phyloP scores from a whole-genome alignment of 2,329 filamentous ascomycete species.

The Penicillium psychrosexuale region DNA sequence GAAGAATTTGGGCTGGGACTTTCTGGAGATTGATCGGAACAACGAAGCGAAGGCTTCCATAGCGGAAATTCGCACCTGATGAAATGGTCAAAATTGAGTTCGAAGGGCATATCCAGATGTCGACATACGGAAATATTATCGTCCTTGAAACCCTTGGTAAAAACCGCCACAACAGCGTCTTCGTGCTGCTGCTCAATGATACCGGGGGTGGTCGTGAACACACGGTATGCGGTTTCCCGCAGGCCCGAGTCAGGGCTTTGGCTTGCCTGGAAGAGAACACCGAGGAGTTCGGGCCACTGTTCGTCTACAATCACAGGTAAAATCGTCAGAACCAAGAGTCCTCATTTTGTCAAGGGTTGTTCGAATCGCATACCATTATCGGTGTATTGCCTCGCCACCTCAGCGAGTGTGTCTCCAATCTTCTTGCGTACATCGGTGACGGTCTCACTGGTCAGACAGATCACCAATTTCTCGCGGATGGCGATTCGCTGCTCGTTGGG shows the following conservation, averaged over 20 bases:
- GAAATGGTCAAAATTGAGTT: slow-evolving; percentile 7
- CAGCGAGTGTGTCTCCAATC: slow-evolving; percentile 94
- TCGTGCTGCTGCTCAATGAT: slow-evolving; percentile 97
- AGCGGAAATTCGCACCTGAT: slow-evolving; percentile 79
- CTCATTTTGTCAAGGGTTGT: not conserved
- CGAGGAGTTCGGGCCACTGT: slow-evolving; percentile 84
- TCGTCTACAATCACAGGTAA: slow-evolving; percentile 56
- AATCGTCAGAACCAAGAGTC: slow-evolving; percentile 7
- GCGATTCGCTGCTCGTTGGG: slow-evolving; percentile 68
- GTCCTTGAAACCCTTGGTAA: slow-evolving; percentile 89
- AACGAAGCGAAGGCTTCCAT: slow-evolving; percentile 97
- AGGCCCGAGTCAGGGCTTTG: slow-evolving; percentile 78
- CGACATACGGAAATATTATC: slow-evolving; percentile 68
- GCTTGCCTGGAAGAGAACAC: slow-evolving; percentile 82
- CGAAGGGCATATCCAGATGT: not conserved
- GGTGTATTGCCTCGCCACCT: slow-evolving; percentile 90
- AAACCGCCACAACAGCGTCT: slow-evolving; percentile 81
- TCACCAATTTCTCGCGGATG: slow-evolving; percentile 80
- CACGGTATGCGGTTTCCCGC: slow-evolving; percentile 88
- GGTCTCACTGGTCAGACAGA: slow-evolving; percentile 70
- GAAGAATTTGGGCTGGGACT: slow-evolving; percentile 84
- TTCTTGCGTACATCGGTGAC: slow-evolving; percentile 81
- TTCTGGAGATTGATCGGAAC: slow-evolving; percentile 87
- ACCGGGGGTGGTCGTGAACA: slow-evolving; percentile 90
- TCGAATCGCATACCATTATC: slow-evolving; percentile 68